phyloP scores from a whole-genome alignment of 1,139 yeast genomes.

The Diutina catenulata region DNA sequence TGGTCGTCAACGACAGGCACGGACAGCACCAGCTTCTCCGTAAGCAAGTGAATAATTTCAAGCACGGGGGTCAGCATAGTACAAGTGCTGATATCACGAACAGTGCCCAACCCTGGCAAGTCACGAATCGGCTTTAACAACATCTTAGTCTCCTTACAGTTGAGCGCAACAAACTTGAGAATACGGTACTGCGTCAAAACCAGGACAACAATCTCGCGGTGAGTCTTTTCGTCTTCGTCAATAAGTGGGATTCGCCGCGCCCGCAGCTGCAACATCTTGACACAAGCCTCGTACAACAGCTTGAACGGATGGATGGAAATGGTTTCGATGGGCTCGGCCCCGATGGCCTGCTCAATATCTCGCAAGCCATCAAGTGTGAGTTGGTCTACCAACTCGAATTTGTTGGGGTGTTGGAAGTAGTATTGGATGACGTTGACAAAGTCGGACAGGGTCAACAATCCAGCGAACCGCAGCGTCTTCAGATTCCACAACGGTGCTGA shows the following conservation, averaged over 20 bases:
- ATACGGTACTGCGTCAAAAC: constrained; percentile 96
- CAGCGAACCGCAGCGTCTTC: constrained; percentile 82
- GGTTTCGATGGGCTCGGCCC: constrained; percentile 82
- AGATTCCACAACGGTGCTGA: constrained; percentile 97
- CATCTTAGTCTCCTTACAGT: constrained; percentile 89
- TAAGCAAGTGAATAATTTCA: constrained; percentile 78
- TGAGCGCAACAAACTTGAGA: constrained; percentile 86
- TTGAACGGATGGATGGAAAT: constrained; percentile 86
- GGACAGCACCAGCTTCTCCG: constrained; percentile 73
- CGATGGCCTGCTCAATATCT: constrained; percentile 79
- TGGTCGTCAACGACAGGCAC: constrained; percentile 58
- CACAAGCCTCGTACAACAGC: constrained; percentile 87
- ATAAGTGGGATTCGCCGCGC: constrained; percentile 92
- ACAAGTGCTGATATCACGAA: constrained; percentile 59
- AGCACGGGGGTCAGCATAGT: constrained; percentile 89
- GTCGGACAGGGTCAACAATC: constrained; percentile 83
- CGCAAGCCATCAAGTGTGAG: constrained; percentile 75
- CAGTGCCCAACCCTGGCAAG: constrained; percentile 49
- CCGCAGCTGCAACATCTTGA: constrained; percentile 77
- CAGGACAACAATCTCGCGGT: constrained; percentile 86
- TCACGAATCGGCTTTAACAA: constrained; percentile 66
- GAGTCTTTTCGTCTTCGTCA: constrained; percentile 88
- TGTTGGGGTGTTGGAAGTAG: constrained; percentile 83
- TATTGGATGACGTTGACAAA: constrained; percentile 93
- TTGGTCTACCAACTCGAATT: constrained; percentile 80